A percentile compares a stretch with the other conserved stretches of the same genome.
These are phyloP conservation scores for Alternaria panax DNA, from an alignment of 2,329 filamentous ascomycete genomes.

Conservation along the genomic window DNA sequence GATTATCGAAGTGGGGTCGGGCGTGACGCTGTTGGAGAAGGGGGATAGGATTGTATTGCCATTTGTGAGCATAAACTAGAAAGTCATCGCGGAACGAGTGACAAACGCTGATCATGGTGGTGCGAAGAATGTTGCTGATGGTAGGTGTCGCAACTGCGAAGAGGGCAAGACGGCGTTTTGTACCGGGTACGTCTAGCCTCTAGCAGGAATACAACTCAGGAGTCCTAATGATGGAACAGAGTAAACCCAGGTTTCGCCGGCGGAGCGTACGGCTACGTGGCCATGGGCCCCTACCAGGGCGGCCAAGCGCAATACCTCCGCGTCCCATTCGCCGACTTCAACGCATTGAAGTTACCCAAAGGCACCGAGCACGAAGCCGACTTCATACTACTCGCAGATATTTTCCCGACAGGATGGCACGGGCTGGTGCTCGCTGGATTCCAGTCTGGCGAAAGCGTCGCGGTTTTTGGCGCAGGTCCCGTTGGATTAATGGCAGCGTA, in stretches of 20 bases:
- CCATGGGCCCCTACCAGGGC: slow-evolving; percentile 64
- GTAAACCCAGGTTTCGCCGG: slow-evolving; percentile 68
- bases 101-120: background rate
- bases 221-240: slow-evolving; percentile 21
- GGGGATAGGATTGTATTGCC: slow-evolving; percentile 71
- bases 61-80: slow-evolving; percentile 50
- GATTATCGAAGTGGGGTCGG: slow-evolving; percentile 62
- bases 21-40: slow-evolving; percentile 67
- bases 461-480: slow-evolving; percentile 68
- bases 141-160: slow-evolving; percentile 68
- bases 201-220: background rate
- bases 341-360: slow-evolving; percentile 66
- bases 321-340: slow-evolving; percentile 73
- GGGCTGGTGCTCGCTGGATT: slow-evolving; percentile 66
- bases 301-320: slow-evolving; percentile 70
- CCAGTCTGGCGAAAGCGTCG: slow-evolving; percentile 67
- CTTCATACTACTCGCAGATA: slow-evolving; percentile 62
- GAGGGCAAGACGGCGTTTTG: slow-evolving; percentile 71
- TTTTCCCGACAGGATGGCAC: slow-evolving; percentile 64
- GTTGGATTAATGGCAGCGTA: slow-evolving; percentile 73
- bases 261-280: slow-evolving; percentile 68
- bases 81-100: background rate
- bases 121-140: slow-evolving; percentile 21
- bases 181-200: slow-evolving; percentile 56
- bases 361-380: slow-evolving; percentile 69